These are phyloP conservation scores for Cardamine chenopodiifolia DNA, from an alignment of 345 rosid species.

Conservation along the genomic window DNA sequence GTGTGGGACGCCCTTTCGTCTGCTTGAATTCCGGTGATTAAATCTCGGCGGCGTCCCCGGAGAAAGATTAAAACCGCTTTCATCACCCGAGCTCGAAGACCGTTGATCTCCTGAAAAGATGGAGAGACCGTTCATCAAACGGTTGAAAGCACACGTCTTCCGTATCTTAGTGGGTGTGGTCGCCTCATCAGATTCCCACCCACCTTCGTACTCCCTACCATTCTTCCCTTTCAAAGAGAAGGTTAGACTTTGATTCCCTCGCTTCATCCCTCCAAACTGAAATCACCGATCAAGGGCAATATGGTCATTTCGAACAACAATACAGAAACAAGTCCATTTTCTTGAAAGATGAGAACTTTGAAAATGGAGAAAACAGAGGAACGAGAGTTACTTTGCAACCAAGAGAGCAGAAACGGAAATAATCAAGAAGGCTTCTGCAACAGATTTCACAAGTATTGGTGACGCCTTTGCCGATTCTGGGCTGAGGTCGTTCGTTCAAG, in stretches of 20 bases:
- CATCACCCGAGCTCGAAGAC: conserved; percentile 66
- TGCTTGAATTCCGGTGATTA: conserved; percentile 68
- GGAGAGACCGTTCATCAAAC: conserved; percentile 60
- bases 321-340: background rate
- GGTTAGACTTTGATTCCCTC: conserved; percentile 65
- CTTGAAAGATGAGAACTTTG: background rate
- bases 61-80: conserved; percentile 52
- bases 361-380: background rate
- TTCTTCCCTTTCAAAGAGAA: conserved; percentile 58
- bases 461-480: conserved; percentile 91
- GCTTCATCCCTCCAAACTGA: conserved; percentile 77
- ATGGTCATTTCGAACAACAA: background rate
- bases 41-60: conserved; percentile 64
- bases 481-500: conserved; percentile 87
- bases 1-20: conserved; percentile 83
- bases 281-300: background rate
- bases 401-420: conserved; percentile 91
- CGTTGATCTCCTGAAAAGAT: conserved; percentile 47
- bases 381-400: conserved; percentile 65
- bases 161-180: conserved; percentile 76
- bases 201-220: conserved; percentile 50
- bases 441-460: conserved; percentile 90
- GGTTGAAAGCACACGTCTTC: conserved; percentile 58
- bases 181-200: conserved; percentile 66
- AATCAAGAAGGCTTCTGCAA: conserved; percentile 85